These are phyloP conservation scores for Xerocomellus dryophilus DNA, from an alignment of 768 basidiomycete species.

Conservation along the genomic window DNA sequence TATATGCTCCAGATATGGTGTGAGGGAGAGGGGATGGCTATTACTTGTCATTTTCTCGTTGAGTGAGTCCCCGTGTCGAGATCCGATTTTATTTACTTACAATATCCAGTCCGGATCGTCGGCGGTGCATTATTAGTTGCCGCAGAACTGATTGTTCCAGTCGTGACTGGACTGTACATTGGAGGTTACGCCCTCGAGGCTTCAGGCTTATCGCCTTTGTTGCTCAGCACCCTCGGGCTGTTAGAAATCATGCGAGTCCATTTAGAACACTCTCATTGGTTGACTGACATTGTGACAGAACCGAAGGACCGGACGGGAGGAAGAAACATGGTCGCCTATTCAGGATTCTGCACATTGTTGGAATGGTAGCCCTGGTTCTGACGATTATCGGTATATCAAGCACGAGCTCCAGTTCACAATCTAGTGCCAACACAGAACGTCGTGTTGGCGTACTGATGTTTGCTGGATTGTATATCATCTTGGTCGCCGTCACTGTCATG, in stretches of 20 bases:
- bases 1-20: conserved; percentile 52
- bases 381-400: conserved; percentile 33
- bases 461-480: conserved; percentile 39
- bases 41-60: conserved; percentile 59
- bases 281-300: conserved; percentile 21
- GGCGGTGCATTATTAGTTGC: conserved; percentile 57
- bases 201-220: conserved; percentile 39
- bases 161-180: conserved; percentile 45
- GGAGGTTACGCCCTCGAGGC: conserved; percentile 47
- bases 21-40: conserved; percentile 64
- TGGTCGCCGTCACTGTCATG: conserved; percentile 46
- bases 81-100: conserved; percentile 1
- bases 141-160: conserved; percentile 41
- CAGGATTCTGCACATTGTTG: conserved; percentile 30
- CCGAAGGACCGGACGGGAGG: conserved; percentile 27
- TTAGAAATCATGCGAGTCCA: conserved; percentile 34
- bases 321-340: conserved; percentile 10
- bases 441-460: conserved; percentile 37
- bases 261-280: not conserved
- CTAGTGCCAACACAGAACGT: conserved; percentile 26
- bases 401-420: conserved; percentile 14
- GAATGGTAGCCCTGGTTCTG: conserved; percentile 30
- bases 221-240: conserved; percentile 37
- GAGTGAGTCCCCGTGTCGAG: conserved; percentile 36
- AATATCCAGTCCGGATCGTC: conserved; percentile 50